Base-by-base conservation (phyloP, 345 rosid species). In the Pistacia vera region DNA sequence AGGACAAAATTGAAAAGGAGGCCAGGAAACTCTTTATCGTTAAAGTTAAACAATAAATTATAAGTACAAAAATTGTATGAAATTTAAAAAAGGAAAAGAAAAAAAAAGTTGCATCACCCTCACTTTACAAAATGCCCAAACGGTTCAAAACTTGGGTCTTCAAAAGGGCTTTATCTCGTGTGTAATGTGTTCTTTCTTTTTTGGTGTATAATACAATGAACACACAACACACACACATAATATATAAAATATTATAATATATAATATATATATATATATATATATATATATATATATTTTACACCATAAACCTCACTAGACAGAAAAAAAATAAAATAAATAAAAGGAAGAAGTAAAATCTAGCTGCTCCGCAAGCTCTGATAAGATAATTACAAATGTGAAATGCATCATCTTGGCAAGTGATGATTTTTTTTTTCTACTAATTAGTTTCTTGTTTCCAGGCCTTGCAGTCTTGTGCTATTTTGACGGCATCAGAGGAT, bases 401-500 rank as follows among this genome's bases (percentile, higher is more conserved):
- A 91, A 75, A 89, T 91, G 87, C 92, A 91, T 77, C 90, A 78
- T 81, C 96, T 82, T 75, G 93, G 86, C 84, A 83, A 75, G 86
- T 81, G 8, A 54, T 75, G 0, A 85, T 71, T 75, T 85, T 83
- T 82, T 84, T 95, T 22, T 80, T 81, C 9, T 90, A 91, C 8
- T 91, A 90, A 81, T 85, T 89, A 5, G 97, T 93, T 82, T 93
- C 99, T 5, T 80, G 65, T 74, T 90, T 93, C 99, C 97, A 96
- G 73, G 85, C 90, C 30, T 73, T 78, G 81, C 95, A 86, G 35
- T 96, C 98, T 72, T 88, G 82, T 25, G 97, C 93, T 3, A 93
- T 90, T 41, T 72, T 90, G 56, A 80, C 69, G 17, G 98, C 97
- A 44, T 93, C 99, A 22, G 84, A 85, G 46, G 97, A 91, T 52